These are phyloP conservation scores for Xylariaceae sp. DNA, from an alignment of 2,329 filamentous ascomycete species.

Conservation along the genomic window DNA sequence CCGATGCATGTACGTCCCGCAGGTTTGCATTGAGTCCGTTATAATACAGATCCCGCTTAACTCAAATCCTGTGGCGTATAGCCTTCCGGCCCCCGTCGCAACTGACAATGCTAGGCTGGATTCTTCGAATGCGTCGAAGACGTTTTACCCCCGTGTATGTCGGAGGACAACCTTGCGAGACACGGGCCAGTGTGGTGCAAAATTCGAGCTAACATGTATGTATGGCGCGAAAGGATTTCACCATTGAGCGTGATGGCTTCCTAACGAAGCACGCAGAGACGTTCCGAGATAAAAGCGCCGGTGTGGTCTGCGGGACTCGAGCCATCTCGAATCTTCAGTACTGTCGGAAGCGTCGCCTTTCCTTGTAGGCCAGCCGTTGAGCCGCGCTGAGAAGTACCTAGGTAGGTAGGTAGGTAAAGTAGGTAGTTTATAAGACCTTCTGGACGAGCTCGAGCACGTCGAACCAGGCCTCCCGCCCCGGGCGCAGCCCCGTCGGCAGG, in stretches of 20 bases:
- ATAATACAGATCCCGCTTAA: too few species aligned
- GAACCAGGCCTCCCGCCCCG: constrained; percentile 51
- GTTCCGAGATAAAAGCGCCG: too few species aligned
- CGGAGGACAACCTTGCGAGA: constrained; percentile 36
- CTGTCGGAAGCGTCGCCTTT: too few species aligned
- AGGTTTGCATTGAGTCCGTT: too few species aligned
- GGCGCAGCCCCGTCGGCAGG: constrained; percentile 41
- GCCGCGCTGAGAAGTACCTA: constrained; percentile 20
- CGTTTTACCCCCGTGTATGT: constrained; percentile 39
- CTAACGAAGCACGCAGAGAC: constrained; percentile 13
- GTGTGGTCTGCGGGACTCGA: too few species aligned
- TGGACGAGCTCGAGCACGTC: constrained; percentile 57
- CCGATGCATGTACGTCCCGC: too few species aligned
- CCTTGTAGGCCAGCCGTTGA: constrained; percentile 12
- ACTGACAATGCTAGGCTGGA: constrained; percentile 30
- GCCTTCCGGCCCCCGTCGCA: too few species aligned
- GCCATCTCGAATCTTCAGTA: too few species aligned
- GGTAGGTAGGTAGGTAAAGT: constrained; percentile 7
- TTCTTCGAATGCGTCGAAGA: constrained; percentile 43
- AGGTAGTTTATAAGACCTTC: constrained; percentile 39
- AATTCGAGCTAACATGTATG: constrained; percentile 26
- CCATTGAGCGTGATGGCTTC: constrained; percentile 22
- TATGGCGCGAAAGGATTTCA: constrained; percentile 13
- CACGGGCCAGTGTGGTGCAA: constrained; percentile 46
- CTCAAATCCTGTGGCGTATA: too few species aligned